phyloP scores from a whole-genome alignment of 1,284 basidiomycete species.

The Hemileia vastatrix region DNA sequence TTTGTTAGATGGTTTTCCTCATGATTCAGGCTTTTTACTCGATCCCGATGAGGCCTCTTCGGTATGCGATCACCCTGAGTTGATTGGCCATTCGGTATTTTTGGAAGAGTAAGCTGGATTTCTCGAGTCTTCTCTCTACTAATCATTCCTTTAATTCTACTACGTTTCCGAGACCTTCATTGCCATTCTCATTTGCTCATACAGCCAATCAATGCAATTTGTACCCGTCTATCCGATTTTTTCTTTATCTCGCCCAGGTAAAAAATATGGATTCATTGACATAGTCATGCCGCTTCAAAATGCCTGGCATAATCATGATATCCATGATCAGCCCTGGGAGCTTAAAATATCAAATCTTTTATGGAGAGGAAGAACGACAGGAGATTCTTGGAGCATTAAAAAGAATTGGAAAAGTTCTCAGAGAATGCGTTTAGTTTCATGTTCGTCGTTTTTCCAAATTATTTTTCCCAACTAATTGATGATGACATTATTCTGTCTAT shows the following conservation, averaged over 20 bases:
- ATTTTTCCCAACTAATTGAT: background rate
- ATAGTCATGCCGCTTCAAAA: constrained; percentile 1
- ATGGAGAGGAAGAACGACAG: constrained; percentile 43
- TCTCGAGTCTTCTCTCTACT: too few relatives aligned
- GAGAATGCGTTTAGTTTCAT: constrained; percentile 7
- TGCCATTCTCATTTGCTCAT: too few relatives aligned
- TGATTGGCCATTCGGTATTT: constrained; percentile 3
- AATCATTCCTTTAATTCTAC: background rate
- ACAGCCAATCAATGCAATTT: too few relatives aligned
- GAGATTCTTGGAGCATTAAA: background rate
- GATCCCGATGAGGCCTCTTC: too few relatives aligned
- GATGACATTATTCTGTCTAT: background rate
- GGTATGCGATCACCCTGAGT: constrained; percentile 14
- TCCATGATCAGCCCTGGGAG: constrained; percentile 47
- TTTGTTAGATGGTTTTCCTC: too few relatives aligned
- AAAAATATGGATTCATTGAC: constrained; percentile 11
- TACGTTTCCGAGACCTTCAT: background rate
- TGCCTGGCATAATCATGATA: constrained; percentile 21
- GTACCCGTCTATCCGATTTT: constrained; percentile 18
- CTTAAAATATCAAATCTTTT: constrained; percentile 46
- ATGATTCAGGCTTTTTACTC: too few relatives aligned
- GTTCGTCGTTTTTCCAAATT: background rate
- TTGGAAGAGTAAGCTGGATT: constrained; percentile 10
- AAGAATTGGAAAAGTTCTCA: constrained; percentile 16
- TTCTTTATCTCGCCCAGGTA: constrained; percentile 7